phyloP scores from a whole-genome alignment of 148 eudicot genomes.

The Bassia scoparia region DNA sequence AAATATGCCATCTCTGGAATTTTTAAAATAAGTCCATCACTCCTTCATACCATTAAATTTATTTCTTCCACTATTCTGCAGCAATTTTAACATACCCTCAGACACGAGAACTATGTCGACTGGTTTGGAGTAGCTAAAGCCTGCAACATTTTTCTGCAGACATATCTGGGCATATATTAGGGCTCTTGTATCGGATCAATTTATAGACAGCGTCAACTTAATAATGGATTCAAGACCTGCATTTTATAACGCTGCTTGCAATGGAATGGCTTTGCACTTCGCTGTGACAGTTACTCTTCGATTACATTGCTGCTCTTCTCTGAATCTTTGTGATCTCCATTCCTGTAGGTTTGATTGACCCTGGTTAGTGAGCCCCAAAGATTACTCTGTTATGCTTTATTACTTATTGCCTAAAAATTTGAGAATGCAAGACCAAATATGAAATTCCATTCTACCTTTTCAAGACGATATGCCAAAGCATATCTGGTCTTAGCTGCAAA shows the following conservation, averaged over 20 bases:
- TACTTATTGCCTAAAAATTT: neutral
- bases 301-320: slow-evolving; percentile 41
- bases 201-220: slow-evolving; percentile 35
- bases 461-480: too few relatives aligned
- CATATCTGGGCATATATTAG: slow-evolving; percentile 63
- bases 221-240: slow-evolving; percentile 53
- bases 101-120: too few relatives aligned
- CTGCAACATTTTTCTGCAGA: slow-evolving; percentile 67
- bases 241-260: slow-evolving; percentile 47
- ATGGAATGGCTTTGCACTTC: slow-evolving; percentile 65
- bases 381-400: neutral
- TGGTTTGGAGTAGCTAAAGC: too few relatives aligned
- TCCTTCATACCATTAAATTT: too few relatives aligned
- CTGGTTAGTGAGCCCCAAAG: slow-evolving; percentile 41
- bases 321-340: slow-evolving; percentile 50
- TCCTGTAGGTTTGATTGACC: slow-evolving; percentile 51
- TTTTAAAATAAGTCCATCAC: too few relatives aligned
- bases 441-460: too few relatives aligned
- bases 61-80: slow-evolving; percentile 11
- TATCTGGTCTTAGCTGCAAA: too few relatives aligned
- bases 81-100: too few relatives aligned
- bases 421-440: too few relatives aligned
- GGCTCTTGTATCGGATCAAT: slow-evolving; percentile 41
- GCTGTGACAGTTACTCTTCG: slow-evolving; percentile 51
- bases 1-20: too few relatives aligned